A percentile compares a stretch with the other conserved stretches of the same genome.
phyloP scores from a whole-genome alignment of 2,329 filamentous ascomycete species.

The Zymoseptoria crescenta region DNA sequence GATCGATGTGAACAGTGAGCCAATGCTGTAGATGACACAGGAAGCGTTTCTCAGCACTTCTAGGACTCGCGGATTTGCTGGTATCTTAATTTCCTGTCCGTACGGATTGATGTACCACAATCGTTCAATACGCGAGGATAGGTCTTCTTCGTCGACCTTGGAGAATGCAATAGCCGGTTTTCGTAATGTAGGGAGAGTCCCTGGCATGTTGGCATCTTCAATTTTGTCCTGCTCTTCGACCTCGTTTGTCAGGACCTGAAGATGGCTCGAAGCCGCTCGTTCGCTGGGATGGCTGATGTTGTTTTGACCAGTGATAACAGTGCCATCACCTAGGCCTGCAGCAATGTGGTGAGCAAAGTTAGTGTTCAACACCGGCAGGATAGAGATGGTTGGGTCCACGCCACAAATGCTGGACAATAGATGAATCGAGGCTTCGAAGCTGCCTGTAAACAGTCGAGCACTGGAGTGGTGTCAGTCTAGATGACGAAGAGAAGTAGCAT shows the following conservation, averaged over 20 bases:
- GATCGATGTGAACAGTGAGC: slow-evolving; percentile 85
- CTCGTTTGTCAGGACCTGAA: slow-evolving; percentile 35
- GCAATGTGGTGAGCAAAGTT: slow-evolving; percentile 96
- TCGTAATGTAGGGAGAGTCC: slow-evolving; percentile 70
- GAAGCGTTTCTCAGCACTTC: slow-evolving; percentile 57
- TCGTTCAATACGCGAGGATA: slow-evolving; percentile 68
- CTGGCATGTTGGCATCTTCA: slow-evolving; percentile 74
- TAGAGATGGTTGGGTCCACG: slow-evolving; percentile 67
- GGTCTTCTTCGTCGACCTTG: slow-evolving; percentile 66
- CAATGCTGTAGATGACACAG: slow-evolving; percentile 82
- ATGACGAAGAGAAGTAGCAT: slow-evolving; percentile 19
- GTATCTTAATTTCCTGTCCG: slow-evolving; percentile 85
- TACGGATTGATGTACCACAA: slow-evolving; percentile 99
- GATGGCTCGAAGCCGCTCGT: slow-evolving; percentile 35
- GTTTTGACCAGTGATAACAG: slow-evolving; percentile 81
- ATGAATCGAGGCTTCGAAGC: slow-evolving; percentile 87
- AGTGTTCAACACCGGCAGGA: slow-evolving; percentile 85
- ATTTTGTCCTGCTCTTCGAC: slow-evolving; percentile 50
- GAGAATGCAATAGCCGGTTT: slow-evolving; percentile 75
- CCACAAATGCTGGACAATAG: slow-evolving; percentile 78
- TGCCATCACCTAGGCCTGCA: slow-evolving; percentile 68
- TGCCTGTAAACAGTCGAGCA: slow-evolving; percentile 82
- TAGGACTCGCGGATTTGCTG: slow-evolving; percentile 73
- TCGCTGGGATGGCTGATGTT: slow-evolving; percentile 78
- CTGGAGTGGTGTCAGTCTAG: slow-evolving; percentile 37